Conservation (phyloP, 495 filamentous ascomycete species). For the Aspergillus cristatus region DNA sequence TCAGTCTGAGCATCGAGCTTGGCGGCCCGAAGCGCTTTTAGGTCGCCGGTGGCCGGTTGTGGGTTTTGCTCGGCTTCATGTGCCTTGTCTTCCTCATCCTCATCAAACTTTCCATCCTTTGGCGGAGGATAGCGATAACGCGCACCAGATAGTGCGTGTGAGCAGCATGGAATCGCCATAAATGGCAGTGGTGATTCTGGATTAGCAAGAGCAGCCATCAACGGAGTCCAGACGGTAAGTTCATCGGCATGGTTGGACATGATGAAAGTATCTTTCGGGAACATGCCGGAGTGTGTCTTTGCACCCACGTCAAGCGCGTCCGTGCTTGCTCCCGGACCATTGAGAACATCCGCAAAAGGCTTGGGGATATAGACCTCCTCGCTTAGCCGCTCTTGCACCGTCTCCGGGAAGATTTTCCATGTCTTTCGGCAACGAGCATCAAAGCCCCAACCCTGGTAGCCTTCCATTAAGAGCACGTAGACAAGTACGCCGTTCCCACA, state of each 20-base stretch:
- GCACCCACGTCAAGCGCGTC: conserved; percentile 11
- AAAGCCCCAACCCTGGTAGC: conserved; percentile 81
- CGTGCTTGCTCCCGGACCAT: neutral
- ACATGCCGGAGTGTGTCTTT: conserved; percentile 58
- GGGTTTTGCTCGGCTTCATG: conserved; percentile 11
- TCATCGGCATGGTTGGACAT: conserved; percentile 97
- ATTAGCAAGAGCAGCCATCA: conserved; percentile 68
- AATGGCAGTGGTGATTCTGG: conserved; percentile 50
- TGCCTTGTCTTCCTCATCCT: neutral
- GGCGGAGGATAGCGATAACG: conserved; percentile 60
- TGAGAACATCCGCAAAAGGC: conserved; percentile 31
- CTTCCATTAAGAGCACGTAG: conserved; percentile 71
- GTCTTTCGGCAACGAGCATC: conserved; percentile 77
- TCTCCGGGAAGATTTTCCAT: conserved; percentile 62
- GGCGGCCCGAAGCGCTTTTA: conserved; percentile 31
- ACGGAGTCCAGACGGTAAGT: conserved; percentile 88
- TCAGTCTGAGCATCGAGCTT: conserved; percentile 27
- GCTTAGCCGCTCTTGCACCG: conserved; percentile 46
- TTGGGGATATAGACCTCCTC: conserved; percentile 69
- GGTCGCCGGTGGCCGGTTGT: conserved; percentile 28
- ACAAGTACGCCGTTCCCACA: conserved; percentile 95
- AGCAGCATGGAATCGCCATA: conserved; percentile 90
- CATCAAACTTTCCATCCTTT: conserved; percentile 2
- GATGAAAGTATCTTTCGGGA: conserved; percentile 72
- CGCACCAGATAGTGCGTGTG: conserved; percentile 70